Evolutionary conservation across 140 eudicot species (phyloP).

Genomic region (Anethum foeniculum): DNA sequence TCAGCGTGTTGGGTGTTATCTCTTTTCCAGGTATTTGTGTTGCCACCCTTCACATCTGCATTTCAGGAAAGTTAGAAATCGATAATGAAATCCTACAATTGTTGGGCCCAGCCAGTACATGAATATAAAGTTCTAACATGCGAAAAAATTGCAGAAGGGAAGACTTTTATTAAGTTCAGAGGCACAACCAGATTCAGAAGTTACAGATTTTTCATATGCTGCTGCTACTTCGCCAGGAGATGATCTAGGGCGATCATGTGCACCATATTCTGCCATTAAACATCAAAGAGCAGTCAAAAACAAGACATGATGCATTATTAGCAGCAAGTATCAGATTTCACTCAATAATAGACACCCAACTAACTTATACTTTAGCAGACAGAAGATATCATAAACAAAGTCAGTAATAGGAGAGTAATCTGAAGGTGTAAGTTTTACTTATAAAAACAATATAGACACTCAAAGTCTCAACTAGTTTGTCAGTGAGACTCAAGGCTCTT

Average conservation of each 20-base stretch:
- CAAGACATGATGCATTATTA: neutral
- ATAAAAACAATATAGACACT: neutral
- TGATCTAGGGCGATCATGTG: conserved; percentile 61
- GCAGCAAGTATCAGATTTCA: neutral
- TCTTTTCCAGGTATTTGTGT: conserved; percentile 54
- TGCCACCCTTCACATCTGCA: conserved; percentile 49
- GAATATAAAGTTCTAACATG: neutral
- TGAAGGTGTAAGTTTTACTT: neutral
- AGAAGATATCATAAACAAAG: neutral
- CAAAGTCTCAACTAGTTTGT: neutral
- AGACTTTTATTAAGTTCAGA: neutral
- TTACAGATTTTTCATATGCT: conserved; percentile 23
- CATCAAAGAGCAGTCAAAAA: conserved; percentile 18
- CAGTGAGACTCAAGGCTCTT: neutral
- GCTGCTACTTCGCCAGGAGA: conserved; percentile 49
- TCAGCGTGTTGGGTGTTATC: conserved; percentile 43
- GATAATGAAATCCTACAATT: neutral
- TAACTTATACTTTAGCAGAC: neutral
- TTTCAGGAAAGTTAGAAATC: neutral
- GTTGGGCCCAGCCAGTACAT: neutral
- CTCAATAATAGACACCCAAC: neutral
- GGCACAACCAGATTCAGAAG: conserved; percentile 42
- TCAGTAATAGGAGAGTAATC: neutral
- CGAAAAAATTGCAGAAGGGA: conserved; percentile 4
- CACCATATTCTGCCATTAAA: conserved; percentile 42